Evolutionary conservation across 306 rosid species (phyloP), one percentile per base, ranked within the genome.

Genomic region (Lathyrus sativus): DNA sequence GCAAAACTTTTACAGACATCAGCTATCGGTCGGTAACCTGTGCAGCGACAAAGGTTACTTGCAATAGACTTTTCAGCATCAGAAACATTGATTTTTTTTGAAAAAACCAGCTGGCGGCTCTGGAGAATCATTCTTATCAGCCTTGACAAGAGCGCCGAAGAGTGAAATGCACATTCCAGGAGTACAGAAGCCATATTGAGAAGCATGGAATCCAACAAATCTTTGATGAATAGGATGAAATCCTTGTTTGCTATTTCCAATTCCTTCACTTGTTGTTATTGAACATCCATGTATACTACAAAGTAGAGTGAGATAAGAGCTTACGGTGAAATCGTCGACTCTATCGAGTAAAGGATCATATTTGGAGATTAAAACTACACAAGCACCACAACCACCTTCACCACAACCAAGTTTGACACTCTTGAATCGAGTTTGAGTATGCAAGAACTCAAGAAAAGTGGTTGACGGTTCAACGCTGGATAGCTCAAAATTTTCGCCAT

Each of bases 351-450:
- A 86, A 12, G 89, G 79, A 62, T 87, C 88, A 49, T 89, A 86
- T 83, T 81, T 92, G 72, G 98, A 92, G 57, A 92, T 73, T 51
- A 92, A 65, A 75, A 86, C 98, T 24, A 89, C 86, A 51, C 98
- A 92, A 62, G 98, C 96, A 54, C 98, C 98, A 57, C 96, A 89
- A 35, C 98, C 96, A 46, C 98, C 98, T 92, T 87, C 66, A 76
- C 74, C 50, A n/a, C n/a, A n/a, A n/a, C n/a, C n/a, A n/a, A n/a
- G n/a, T n/a, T n/a, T n/a, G n/a, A n/a, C n/a, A n/a, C n/a, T n/a
- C n/a, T n/a, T n/a, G n/a, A n/a, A n/a, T n/a, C n/a, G n/a, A n/a
- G n/a, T n/a, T n/a, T n/a, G n/a, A n/a, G n/a, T n/a, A n/a, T n/a
- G n/a, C n/a, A n/a, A n/a, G n/a, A n/a, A n/a, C n/a, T n/a, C n/a